Evolutionary conservation across 257 asterid genomes (phyloP), one percentile per base, ranked within the genome.

Genomic region (Fraxinus quadrangulata): DNA sequence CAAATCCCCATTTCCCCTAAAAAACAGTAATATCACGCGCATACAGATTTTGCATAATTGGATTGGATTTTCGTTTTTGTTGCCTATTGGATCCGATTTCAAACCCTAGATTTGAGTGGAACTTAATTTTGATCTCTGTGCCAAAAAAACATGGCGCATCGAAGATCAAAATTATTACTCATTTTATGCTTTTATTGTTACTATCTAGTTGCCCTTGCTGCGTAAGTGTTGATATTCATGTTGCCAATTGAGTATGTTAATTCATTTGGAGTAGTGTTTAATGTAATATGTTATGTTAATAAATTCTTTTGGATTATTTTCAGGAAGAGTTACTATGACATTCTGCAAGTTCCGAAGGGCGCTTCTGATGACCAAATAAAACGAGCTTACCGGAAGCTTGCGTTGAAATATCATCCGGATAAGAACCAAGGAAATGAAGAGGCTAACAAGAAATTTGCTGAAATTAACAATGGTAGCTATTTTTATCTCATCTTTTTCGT

Each of bases 371-470:
- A 94, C 5, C 97, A 94, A 83, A 92, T 94, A 71, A 94, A 92
- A 83, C 93, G 97, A 72, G 97, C 98, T n/a, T 94, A 94, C 75
- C 63, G 98, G 75, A 94, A 92, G 87, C 97, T 94, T 73, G 98
- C 98, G 0, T 83, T 94, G 89, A 92, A 92, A 84, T 94, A 94
- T 87, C 98, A 94, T 69, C 97, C 97, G 2, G 97, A 94, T 79
- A 94, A 94, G 78, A 94, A 94, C 74, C 97, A 72, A 74, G 98
- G 98, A 34, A 94, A 94, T 74, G 97, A 92, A 66, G 98, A 94
- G 81, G 98, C 98, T 26, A 94, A 88, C 75, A 90, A 89, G 93
- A 93, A 81, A 86, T 93, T 96, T 69, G 97, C 97, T 8, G 99
- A 96, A 85, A 96, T 93, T 37, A 96, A 83, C 76, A 96, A 96